Base-by-base conservation (phyloP, 106 monocot species). In the Phalaenopsis aphrodite region DNA sequence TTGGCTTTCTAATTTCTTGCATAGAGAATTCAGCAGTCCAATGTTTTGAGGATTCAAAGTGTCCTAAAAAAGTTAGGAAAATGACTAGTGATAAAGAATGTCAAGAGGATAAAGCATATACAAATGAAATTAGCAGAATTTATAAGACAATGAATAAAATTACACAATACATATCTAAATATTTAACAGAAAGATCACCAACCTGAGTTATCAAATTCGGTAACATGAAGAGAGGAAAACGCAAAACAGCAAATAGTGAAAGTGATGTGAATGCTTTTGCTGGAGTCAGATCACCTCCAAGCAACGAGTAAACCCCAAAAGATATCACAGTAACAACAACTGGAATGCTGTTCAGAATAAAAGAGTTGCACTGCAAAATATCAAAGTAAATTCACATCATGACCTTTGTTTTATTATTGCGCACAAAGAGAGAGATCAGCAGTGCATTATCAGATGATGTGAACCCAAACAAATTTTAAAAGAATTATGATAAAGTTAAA, bases 161-260 rank as follows among this genome's bases (percentile, higher is more conserved):
- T 69, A 39, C 37, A 69, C 16, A 14, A 39, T 69, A 30, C 23
- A 24, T 65, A 38, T 38, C 69, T 69, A 14, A 15, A 69, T 9
- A 69, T 12, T 38, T 69, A 69, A 69, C 10, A 66, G 12, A 12
- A 14, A 69, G 39, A 4, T 18, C 5, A 21, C 23, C 42, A 55
- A 99, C 99, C 95, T 99, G 99, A 76, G 95, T 99, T 24, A 99
- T 89, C 88, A 99, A 85, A 89, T 93, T 99, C 12, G 99, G 99
- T 39, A 99, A 88, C 91, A 86, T 91, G 83, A 91, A 95, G 7
- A 99, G 87, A 78, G 99, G 99, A 75, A 95, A 99, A 19, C 99
- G 87, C 30, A 99, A 82, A 58, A 99, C 95, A 61, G 93, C 88
- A 87, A 99, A 99, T 42, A 99, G 84, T 17, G 99, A 99, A 78